Evolutionary conservation across 306 rosid species (phyloP), one percentile per base, ranked within the genome.

Genomic region (Senna siamea): DNA sequence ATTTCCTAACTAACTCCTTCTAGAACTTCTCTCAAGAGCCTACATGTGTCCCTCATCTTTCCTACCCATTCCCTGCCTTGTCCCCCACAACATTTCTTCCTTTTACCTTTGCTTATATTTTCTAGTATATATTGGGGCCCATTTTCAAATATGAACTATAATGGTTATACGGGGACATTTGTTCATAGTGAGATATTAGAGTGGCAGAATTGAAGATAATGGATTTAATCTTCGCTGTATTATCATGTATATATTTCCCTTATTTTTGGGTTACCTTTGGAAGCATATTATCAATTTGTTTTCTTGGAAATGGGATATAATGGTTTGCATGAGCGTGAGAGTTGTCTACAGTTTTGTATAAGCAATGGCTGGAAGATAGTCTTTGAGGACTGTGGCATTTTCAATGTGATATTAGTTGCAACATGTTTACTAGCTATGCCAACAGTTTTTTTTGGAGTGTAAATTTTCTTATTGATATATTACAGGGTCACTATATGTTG

Each of bases 401-500:
- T 63, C 22, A 63, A 51, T 73, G 30, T 69, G 30, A 13, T 52
- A 26, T 79, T 61, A 66, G 54, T 58, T 66, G 65, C 61, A 30
- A 18, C 18, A 7, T 72, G 23, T 38, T 64, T 3, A 19, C 44
- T 41, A 20, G 50, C 43, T 46, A n/a, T 20, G 15, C 72, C 44
- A 19, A 46, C 14, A 26, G 12, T 58, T 48, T 34, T 57, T 59
- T 74, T 65, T 66, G 68, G 77, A 60, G 69, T 51, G 74, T 73
- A 66, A 62, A 38, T 17, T 58, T 57, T 60, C 50, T 22, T 63
- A 60, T 82, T 51, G 57, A 62, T 35, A 66, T 46, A 65, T 87
- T 63, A 51, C 87, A 95, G 99, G 99, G 88, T 32, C 92, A 95
- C 83, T 95, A 92, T 79, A 84, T 87, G 86, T 75, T 95, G 90